phyloP scores from a whole-genome alignment of 2,329 filamentous ascomycete species.

The Trichothecium roseum region DNA sequence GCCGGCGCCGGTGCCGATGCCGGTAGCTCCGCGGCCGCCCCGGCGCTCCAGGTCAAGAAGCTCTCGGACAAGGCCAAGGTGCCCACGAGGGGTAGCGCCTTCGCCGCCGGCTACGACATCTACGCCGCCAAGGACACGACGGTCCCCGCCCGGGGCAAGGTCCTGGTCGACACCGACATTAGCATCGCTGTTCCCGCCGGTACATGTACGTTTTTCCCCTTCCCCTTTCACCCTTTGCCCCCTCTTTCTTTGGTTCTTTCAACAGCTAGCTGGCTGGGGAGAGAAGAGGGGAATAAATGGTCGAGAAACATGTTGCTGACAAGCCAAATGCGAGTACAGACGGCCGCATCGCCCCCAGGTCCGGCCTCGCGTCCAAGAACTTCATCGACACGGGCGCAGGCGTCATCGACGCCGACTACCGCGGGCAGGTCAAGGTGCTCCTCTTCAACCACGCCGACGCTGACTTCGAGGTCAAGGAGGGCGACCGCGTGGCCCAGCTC shows the following conservation, averaged over 20 bases:
- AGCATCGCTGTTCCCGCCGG: conserved; percentile 82
- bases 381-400: conserved; percentile 94
- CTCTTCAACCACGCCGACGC: conserved; percentile 83
- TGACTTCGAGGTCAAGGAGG: conserved; percentile 73
- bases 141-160: conserved; percentile 76
- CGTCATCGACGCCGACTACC: conserved; percentile 96
- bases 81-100: conserved; percentile 80
- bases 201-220: conserved; percentile 58
- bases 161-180: conserved; percentile 81
- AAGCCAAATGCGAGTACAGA: conserved; percentile 36
- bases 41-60: conserved; percentile 79
- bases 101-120: conserved; percentile 88
- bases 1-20: conserved; percentile 17
- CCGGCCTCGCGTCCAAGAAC: conserved; percentile 85
- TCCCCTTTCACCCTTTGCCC: not conserved
- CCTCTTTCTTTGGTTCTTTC: too few species aligned
- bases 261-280: too few species aligned
- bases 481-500: conserved; percentile 88
- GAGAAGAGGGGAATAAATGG: too few species aligned
- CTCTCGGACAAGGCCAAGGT: conserved; percentile 68
- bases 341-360: conserved; percentile 80
- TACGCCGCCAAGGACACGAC: conserved; percentile 67
- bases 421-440: conserved; percentile 86
- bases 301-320: conserved; percentile 1
- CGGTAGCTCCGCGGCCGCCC: conserved; percentile 26